phyloP scores from a whole-genome alignment of 225 moss, liverwort and hornwort species.

The Lunularia cruciata region DNA sequence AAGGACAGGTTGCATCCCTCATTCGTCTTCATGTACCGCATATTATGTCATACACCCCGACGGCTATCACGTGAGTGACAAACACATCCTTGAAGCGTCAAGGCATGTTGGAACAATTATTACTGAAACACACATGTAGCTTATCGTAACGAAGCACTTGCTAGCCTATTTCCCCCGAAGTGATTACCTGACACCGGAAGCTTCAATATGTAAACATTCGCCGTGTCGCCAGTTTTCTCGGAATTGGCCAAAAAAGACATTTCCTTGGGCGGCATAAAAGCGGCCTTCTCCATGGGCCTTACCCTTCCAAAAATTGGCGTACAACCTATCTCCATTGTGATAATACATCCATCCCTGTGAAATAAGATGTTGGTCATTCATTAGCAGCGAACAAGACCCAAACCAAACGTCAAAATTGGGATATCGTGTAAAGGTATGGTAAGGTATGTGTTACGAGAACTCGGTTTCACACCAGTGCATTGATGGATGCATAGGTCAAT shows the following conservation, averaged over 20 bases:
- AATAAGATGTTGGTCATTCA: not conserved
- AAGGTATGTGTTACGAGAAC: too few relatives aligned
- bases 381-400: not conserved
- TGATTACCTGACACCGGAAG: conserved; percentile 50
- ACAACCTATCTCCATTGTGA: conserved; percentile 50
- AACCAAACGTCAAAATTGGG: not conserved
- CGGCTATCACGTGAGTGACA: too few relatives aligned
- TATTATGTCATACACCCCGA: too few relatives aligned
- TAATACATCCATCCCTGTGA: conserved; percentile 62
- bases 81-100: too few relatives aligned
- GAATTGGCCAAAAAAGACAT: conserved; percentile 60
- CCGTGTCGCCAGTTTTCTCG: conserved; percentile 60
- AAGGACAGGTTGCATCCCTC: not conserved
- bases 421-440: too few relatives aligned
- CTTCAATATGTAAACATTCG: conserved; percentile 55
- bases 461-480: too few relatives aligned
- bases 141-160: too few relatives aligned
- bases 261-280: conserved; percentile 47
- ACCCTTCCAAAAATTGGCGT: conserved; percentile 52
- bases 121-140: too few relatives aligned
- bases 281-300: conserved; percentile 61
- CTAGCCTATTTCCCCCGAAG: too few relatives aligned
- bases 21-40: not conserved
- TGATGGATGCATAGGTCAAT: too few relatives aligned
- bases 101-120: too few relatives aligned